Conservation (phyloP, 2,329 filamentous ascomycete species). For the Cladophialophora immunda region DNA sequence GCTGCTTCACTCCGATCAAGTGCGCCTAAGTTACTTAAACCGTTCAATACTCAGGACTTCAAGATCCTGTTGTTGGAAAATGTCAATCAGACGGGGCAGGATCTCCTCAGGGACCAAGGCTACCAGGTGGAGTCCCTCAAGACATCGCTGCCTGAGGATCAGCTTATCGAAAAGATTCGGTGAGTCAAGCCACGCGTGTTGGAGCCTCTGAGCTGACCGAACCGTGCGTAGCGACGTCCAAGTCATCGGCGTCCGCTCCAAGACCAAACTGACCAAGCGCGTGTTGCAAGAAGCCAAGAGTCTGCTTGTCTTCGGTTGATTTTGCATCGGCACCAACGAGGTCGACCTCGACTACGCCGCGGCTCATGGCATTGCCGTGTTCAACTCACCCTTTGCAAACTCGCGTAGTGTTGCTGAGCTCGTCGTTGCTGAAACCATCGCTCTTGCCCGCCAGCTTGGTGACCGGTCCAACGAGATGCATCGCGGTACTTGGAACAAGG, state of each 20-base stretch:
- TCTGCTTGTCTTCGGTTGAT: constrained; percentile 94
- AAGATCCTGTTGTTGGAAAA: constrained; percentile 98
- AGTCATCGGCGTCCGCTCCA: constrained; percentile 96
- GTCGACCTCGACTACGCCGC: constrained; percentile 87
- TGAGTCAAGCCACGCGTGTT: constrained; percentile 48
- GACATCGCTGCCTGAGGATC: constrained; percentile 85
- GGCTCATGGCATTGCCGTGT: constrained; percentile 88
- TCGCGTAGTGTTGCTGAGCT: constrained; percentile 96
- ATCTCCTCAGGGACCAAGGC: constrained; percentile 83
- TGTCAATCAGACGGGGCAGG: constrained; percentile 87
- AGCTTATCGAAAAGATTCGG: constrained; percentile 97
- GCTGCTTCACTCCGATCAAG: too few species aligned
- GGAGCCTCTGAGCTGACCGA: not conserved
- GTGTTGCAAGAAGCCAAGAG: constrained; percentile 91
- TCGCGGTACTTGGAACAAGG: constrained; percentile 95
- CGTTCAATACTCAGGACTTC: constrained; percentile 94
- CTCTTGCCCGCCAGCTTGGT: constrained; percentile 86
- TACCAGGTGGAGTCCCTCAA: constrained; percentile 96
- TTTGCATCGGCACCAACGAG: constrained; percentile 98
- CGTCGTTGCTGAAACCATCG: constrained; percentile 92
- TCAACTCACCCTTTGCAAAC: constrained; percentile 99
- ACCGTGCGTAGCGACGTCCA: constrained; percentile 77
- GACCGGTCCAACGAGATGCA: constrained; percentile 96
- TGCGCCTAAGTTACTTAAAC: constrained; percentile 84
- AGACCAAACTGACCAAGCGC: constrained; percentile 89